Percentiles rank a stretch among this genome's conserved stretches.
These are phyloP conservation scores for Patellaria atrata DNA, from an alignment of 495 filamentous ascomycete genomes.

Conservation along the genomic window DNA sequence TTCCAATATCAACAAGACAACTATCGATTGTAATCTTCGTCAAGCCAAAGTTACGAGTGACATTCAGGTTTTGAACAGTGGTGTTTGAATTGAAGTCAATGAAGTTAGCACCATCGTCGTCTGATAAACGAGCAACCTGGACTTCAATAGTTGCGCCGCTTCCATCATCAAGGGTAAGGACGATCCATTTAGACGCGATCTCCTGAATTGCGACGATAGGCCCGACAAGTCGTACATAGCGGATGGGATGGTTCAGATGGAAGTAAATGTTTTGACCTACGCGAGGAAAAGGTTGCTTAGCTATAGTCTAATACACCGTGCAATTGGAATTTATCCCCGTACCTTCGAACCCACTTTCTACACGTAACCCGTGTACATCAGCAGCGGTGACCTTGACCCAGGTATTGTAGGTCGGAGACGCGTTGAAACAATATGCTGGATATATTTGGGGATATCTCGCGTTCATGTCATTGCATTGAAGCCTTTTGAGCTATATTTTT, in stretches of 20 bases:
- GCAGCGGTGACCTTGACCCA: conserved; percentile 68
- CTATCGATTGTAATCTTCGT: conserved; percentile 17
- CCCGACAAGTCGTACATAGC: conserved; percentile 67
- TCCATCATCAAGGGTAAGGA: conserved; percentile 73
- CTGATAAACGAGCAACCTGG: conserved; percentile 20
- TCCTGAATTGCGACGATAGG: conserved; percentile 62
- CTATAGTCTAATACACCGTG: too few relatives aligned
- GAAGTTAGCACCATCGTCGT: conserved; percentile 14
- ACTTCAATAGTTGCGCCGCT: conserved; percentile 64
- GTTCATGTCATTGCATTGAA: conserved; percentile 39
- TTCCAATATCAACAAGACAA: conserved; percentile 42
- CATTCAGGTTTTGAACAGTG: conserved; percentile 15
- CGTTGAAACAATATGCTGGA: conserved; percentile 68
- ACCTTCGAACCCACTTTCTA: conserved; percentile 55
- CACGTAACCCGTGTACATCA: conserved; percentile 49
- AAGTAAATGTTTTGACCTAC: conserved; percentile 63
- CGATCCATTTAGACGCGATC: conserved; percentile 35
- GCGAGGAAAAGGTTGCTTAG: too few relatives aligned
- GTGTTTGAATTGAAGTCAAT: conserved; percentile 21
- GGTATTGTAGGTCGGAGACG: conserved; percentile 65
- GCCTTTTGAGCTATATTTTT: not conserved
- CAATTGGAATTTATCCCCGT: too few relatives aligned
- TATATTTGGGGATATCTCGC: conserved; percentile 39
- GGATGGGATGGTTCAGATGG: conserved; percentile 76
- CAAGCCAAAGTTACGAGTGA: conserved; percentile 12